Evolutionary conservation across 2,329 filamentous ascomycete genomes (phyloP), one percentile per base, ranked within the genome.

Genomic region (Dactylellina parvicollis): DNA sequence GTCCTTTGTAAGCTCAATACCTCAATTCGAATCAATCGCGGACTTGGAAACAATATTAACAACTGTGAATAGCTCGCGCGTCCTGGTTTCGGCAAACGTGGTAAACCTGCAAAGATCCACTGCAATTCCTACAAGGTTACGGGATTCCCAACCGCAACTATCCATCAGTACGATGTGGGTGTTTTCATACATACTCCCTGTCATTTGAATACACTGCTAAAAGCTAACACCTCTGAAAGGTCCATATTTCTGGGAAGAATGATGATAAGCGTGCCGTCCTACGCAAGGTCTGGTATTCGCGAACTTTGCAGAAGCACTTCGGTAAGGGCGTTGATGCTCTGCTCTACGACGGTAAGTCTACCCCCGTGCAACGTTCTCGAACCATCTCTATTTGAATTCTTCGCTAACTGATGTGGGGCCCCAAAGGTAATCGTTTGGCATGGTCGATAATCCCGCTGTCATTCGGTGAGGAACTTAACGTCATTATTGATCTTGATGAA

Each of bases 91-190:
- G 90, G 88, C 74, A 85, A 81, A 24, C 79, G 80, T 38, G 84
- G 83, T 36, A 79, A 75, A 30, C 77, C 80, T 22, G 78, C 80
- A 28, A 78, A 78, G 34, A 77, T 86, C 18, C 80, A 79, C 0
- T 81, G 96, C 36, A 98, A 98, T 79, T 88, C 92, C 9, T 96
- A 89, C 80, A 85, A 88, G 0, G 88, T 97, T 61, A 81, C 80
- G 0, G 81, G 83, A 8, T 87, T 88, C 62, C 88, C 88, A 0
- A 83, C 80, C 1, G 85, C 83, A 10, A 85, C 86, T 0, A 86
- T 97, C 20, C 88, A 88, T 75, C 93, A 97, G 79, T 98, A 94
- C 77, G 92, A 96, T 82, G 91, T 93, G 82, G 85, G 90, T 85
- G 55, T 38, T 30, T 10, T 18, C 12, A 24, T 14, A 4, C 24